phyloP scores from a whole-genome alignment of 139 green algal genomes.

The Chlorella vulgaris region DNA sequence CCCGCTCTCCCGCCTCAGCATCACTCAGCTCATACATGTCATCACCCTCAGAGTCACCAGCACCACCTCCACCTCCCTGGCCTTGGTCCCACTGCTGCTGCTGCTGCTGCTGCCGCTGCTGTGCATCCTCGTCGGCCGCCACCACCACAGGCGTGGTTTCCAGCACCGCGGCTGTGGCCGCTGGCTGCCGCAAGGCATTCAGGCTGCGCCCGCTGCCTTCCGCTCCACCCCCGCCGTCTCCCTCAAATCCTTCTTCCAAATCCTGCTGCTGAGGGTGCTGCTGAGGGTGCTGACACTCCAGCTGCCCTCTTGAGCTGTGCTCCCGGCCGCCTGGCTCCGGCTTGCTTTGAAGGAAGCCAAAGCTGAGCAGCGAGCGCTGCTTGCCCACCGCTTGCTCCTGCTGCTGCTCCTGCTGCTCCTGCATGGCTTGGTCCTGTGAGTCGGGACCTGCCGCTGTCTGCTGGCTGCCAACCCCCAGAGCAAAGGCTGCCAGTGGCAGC shows the following conservation, averaged over 20 bases:
- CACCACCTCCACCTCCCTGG: neutral
- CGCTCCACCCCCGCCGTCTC: neutral
- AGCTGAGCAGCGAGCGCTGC: constrained; percentile 32
- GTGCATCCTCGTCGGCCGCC: neutral
- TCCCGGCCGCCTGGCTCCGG: neutral
- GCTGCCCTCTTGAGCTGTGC: neutral
- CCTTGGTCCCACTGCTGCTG: neutral
- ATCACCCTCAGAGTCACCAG: neutral
- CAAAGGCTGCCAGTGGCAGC: neutral
- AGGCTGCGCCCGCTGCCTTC: neutral
- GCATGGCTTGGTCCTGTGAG: neutral
- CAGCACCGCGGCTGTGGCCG: neutral
- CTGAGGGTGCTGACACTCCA: neutral
- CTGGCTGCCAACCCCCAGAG: neutral
- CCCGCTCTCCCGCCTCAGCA: neutral
- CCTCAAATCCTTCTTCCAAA: neutral
- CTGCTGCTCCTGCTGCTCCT: constrained; percentile 2
- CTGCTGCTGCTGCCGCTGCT: neutral
- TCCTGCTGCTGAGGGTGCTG: neutral
- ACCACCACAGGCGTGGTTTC: neutral
- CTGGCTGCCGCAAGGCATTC: neutral
- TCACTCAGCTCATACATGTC: constrained; percentile 25
- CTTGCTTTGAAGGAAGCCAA: too few relatives aligned
- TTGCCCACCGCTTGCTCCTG: constrained; percentile 19
- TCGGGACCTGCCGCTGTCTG: neutral